phyloP scores from a whole-genome alignment of 1,139 yeast genomes.

The Debaryomyces subglobosus region DNA sequence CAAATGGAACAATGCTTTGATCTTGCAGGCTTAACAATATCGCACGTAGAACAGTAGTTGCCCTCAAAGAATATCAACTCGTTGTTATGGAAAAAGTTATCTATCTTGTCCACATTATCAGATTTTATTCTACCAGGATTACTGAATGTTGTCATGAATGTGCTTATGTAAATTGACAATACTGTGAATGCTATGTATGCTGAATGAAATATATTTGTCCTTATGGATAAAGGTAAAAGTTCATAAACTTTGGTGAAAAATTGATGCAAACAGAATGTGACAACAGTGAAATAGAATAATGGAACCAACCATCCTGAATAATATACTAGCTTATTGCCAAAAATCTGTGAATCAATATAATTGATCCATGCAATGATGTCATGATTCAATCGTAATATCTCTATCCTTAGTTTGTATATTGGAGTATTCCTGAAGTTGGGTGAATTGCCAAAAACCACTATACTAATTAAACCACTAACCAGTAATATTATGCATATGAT shows the following conservation, averaged over 20 bases:
- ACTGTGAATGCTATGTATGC: slow-evolving; percentile 34
- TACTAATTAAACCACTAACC: slow-evolving; percentile 14
- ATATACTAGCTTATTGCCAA: slow-evolving; percentile 21
- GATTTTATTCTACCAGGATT: slow-evolving; percentile 55
- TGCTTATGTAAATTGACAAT: slow-evolving; percentile 35
- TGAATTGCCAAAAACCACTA: slow-evolving; percentile 55
- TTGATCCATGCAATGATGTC: slow-evolving; percentile 18
- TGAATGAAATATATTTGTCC: slow-evolving; percentile 15
- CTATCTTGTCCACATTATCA: slow-evolving; percentile 21
- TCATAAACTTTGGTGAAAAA: slow-evolving; percentile 48
- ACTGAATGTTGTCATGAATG: slow-evolving; percentile 46
- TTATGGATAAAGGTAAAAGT: slow-evolving; percentile 22
- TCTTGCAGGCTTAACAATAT: slow-evolving; percentile 74
- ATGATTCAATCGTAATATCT: slow-evolving; percentile 15
- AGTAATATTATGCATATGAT: slow-evolving; percentile 2
- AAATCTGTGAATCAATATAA: slow-evolving; percentile 16
- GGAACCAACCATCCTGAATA: slow-evolving; percentile 51
- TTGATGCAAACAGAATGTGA: slow-evolving; percentile 47
- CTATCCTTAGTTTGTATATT: slow-evolving; percentile 25
- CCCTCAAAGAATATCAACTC: slow-evolving; percentile 58
- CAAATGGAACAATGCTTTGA: slow-evolving; percentile 88
- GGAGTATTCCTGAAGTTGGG: slow-evolving; percentile 48
- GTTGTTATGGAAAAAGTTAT: slow-evolving; percentile 45
- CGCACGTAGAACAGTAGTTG: slow-evolving; percentile 58
- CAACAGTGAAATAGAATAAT: slow-evolving; percentile 44